A percentile compares a stretch with the other conserved stretches of the same genome.
Conservation (phyloP, 257 asterid species). For the Fraxinus quadrangulata region DNA sequence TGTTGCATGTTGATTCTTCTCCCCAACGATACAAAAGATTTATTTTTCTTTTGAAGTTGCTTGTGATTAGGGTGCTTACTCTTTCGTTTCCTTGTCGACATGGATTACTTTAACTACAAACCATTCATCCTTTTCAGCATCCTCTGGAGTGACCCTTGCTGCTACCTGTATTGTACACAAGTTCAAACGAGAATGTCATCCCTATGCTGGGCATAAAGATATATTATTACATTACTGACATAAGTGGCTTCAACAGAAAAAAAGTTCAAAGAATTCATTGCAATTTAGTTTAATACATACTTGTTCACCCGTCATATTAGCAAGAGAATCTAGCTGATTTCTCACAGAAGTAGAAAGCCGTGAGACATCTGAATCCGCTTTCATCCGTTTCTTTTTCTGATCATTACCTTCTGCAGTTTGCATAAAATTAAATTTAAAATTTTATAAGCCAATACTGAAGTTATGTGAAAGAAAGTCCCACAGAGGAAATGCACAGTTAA, state of each 20-base stretch:
- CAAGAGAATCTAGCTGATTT: constrained; percentile 71
- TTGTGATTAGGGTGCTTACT: constrained; percentile 48
- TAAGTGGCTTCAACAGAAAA: constrained; percentile 5
- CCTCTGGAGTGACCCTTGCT: constrained; percentile 86
- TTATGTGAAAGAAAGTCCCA: not conserved
- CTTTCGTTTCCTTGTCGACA: constrained; percentile 87
- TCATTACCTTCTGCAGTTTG: constrained; percentile 71
- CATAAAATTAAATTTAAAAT: constrained; percentile 28
- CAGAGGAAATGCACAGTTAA: not conserved
- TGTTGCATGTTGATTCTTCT: not conserved
- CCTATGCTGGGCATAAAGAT: constrained; percentile 4
- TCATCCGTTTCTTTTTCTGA: constrained; percentile 85
- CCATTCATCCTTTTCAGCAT: constrained; percentile 93
- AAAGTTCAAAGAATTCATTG: not conserved
- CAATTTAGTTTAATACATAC: constrained; percentile 40
- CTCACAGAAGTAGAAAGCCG: constrained; percentile 67
- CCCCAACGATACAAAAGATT: not conserved
- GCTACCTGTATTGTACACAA: constrained; percentile 66
- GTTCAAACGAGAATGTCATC: constrained; percentile 9
- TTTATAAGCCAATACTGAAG: constrained; percentile 10
- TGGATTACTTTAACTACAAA: constrained; percentile 88
- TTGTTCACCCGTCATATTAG: constrained; percentile 93
- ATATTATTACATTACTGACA: not conserved
- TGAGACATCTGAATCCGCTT: constrained; percentile 73
- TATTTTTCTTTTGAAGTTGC: constrained; percentile 6